Conservation (phyloP, 2,329 filamentous ascomycete genomes). For the Claviceps purpurea region DNA sequence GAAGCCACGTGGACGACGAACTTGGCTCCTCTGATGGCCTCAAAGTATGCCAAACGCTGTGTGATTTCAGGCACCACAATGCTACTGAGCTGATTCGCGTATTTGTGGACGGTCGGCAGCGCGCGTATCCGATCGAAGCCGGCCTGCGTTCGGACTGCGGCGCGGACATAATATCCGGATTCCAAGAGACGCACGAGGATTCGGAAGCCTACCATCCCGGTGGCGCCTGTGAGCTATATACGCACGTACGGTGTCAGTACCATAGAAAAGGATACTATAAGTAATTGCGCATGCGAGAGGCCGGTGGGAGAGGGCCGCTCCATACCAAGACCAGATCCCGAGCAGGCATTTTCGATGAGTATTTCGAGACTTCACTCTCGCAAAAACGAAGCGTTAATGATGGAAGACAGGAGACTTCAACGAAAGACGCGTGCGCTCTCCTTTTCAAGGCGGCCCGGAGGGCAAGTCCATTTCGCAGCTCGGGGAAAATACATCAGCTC, state of each 20-base stretch:
- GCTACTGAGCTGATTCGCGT: conserved; percentile 11
- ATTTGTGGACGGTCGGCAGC: conserved; percentile 3
- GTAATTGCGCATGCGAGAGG: no score
- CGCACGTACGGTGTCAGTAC: no score
- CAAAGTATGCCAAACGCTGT: conserved; percentile 23
- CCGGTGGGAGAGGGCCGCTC: no score
- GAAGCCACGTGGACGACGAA: conserved; percentile 19
- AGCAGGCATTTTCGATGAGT: no score
- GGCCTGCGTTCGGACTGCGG: conserved; percentile 15
- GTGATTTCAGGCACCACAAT: conserved; percentile 24
- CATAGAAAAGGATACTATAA: no score
- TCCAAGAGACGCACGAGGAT: conserved; percentile 14
- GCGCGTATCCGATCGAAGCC: conserved; percentile 4
- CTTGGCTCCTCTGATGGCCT: conserved; percentile 25
- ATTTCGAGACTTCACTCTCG: no score
- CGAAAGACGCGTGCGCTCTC: no score
- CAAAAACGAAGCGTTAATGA: no score
- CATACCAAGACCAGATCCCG: conserved; percentile 3
- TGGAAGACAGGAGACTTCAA: no score
- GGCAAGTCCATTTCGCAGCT: no score
- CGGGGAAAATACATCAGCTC: no score
- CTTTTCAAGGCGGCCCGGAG: no score
- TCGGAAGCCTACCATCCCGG: conserved; percentile 19
- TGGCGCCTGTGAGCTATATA: conserved; percentile 13
- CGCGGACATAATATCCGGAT: conserved; percentile 16